phyloP scores from a whole-genome alignment of 495 filamentous ascomycete genomes.

The Penicillium salamii region DNA sequence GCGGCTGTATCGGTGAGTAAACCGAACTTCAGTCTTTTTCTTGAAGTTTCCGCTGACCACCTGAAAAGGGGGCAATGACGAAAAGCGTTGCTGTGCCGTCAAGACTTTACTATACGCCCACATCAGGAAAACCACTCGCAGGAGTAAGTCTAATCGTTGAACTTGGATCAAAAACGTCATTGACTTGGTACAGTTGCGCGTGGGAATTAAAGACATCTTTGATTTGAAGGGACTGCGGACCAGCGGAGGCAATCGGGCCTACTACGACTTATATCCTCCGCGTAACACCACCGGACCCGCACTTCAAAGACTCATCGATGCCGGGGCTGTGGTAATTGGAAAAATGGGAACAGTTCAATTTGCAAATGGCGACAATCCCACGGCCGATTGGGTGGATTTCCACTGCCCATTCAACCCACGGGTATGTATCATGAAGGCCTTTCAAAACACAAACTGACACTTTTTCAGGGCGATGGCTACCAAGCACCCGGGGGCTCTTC shows the following conservation, averaged over 20 bases:
- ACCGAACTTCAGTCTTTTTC: no score
- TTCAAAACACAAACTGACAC: not conserved
- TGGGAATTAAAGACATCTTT: constrained; percentile 47
- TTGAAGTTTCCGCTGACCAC: no score
- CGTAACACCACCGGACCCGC: constrained; percentile 28
- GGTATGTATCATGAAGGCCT: not conserved
- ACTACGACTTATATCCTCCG: constrained; percentile 32
- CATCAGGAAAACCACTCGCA: constrained; percentile 31
- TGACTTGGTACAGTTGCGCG: constrained; percentile 17
- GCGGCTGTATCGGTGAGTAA: constrained; percentile 27
- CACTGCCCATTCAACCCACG: constrained; percentile 44
- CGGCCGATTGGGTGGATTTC: constrained; percentile 41
- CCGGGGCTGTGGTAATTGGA: constrained; percentile 47
- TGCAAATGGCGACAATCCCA: constrained; percentile 35
- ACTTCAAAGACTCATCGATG: constrained; percentile 38
- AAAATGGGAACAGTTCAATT: constrained; percentile 49
- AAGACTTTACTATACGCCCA: constrained; percentile 36
- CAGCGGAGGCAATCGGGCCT: constrained; percentile 40
- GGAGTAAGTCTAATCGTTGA: constrained; percentile 11
- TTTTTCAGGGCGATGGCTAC: constrained; percentile 36
- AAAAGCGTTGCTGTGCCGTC: constrained; percentile 41
- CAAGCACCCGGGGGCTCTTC: constrained; percentile 38
- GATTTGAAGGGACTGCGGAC: constrained; percentile 42
- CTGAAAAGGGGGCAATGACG: constrained; percentile 16
- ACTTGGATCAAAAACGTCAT: not conserved